A percentile compares a stretch with the other conserved stretches of the same genome.
These are phyloP conservation scores for Lentinus tigrinus DNA, from an alignment of 768 basidiomycete species.

Conservation along the genomic window DNA sequence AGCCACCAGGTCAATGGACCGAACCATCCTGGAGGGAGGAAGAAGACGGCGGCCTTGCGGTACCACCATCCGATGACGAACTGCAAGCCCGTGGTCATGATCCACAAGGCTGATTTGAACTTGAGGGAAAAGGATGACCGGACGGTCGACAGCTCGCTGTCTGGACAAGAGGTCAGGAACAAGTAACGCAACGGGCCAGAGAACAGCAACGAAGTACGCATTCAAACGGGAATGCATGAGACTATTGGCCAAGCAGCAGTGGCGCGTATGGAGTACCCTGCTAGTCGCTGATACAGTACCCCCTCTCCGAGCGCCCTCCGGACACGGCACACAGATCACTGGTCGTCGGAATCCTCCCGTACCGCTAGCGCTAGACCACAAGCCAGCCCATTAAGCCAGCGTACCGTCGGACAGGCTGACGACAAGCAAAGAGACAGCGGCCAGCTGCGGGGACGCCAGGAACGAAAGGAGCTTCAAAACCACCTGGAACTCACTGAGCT, in stretches of 20 bases:
- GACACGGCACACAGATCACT: no score
- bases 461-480: background rate
- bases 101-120: conserved; percentile 76
- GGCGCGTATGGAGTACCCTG: no score
- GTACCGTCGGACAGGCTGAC: no score
- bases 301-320: no score
- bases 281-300: no score
- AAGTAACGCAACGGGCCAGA: background rate
- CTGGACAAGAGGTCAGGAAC: conserved; percentile 38
- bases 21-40: conserved; percentile 87
- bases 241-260: no score
- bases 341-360: no score
- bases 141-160: conserved; percentile 73
- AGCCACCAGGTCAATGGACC: conserved; percentile 88
- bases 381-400: no score
- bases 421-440: no score
- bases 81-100: conserved; percentile 84
- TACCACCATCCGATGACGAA: conserved; percentile 90
- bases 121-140: conserved; percentile 72
- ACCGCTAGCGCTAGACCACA: no score
- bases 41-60: conserved; percentile 88
- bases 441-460: background rate
- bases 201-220: no score
- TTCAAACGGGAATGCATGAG: no score
- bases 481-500: conserved; percentile 67